Evolutionary conservation across 106 monocot genomes (phyloP), one percentile per base, ranked within the genome.

Genomic region (Alisma plantagoaquatica): DNA sequence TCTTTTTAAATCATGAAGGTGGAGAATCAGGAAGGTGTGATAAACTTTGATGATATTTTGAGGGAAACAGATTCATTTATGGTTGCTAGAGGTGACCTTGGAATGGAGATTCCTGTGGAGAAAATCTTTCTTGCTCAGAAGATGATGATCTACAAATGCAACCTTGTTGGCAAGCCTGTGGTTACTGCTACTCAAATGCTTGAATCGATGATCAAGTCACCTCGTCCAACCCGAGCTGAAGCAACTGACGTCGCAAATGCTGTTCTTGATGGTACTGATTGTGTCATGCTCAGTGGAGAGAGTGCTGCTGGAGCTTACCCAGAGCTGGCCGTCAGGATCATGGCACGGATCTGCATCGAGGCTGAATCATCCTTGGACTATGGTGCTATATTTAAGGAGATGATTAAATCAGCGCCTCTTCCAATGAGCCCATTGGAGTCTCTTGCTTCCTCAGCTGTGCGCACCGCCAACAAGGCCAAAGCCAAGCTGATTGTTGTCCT

Each of bases 111-210:
- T 24, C 66, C 65, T 2, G 61, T 73, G 17, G 73, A 73, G 35
- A 73, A 73, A 49, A 61, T 66, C 27, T 66, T 73, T 27, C 73
- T 73, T 20, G 73, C 66, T 43, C 73, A 73, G 38, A 73, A 73
- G 73, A 67, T 73, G 73, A 73, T 73, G 73, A 67, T 73, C 54
- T 73, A 73, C 66, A 73, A 73, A 21, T 73, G 73, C 66, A 73
- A 73, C 54, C 59, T 66, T 27, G 54, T 24, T 2, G 73, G 73
- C 29, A 73, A 73, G 31, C 71, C 71, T 18, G 71, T 72, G 41
- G 71, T 72, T 12, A 72, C 71, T 11, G 64, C 62, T 14, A 61
- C 71, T 32, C 71, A 72, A 20, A 72, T 72, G 71, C 64, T 72
- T 21, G 71, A 72, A 58, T 72, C 71, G 23, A 72, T 72, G 71